These are phyloP conservation scores for Aspergillus sp. DNA, from an alignment of 2,329 filamentous ascomycete genomes.

Conservation along the genomic window DNA sequence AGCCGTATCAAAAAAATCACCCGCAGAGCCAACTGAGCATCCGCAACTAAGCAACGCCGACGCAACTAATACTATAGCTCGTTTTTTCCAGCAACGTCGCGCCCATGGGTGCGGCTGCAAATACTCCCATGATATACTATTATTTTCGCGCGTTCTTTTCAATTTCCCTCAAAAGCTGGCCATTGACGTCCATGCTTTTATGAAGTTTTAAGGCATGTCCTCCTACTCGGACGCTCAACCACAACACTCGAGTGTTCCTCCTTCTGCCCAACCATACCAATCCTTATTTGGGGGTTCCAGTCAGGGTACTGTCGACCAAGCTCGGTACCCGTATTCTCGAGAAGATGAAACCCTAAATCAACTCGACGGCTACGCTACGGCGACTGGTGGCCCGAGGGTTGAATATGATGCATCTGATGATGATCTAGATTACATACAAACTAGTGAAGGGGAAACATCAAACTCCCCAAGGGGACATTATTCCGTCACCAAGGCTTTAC, in stretches of 20 bases:
- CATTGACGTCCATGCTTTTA: not conserved
- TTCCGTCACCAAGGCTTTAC: not conserved
- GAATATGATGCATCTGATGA: constrained; percentile 15
- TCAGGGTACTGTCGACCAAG: constrained; percentile 19
- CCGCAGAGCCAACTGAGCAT: not conserved
- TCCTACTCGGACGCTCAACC: constrained; percentile 24
- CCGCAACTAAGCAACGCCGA: not conserved
- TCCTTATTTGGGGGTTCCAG: constrained; percentile 32
- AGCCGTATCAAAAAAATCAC: not conserved
- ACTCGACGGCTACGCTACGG: not conserved
- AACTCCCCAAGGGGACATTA: not conserved
- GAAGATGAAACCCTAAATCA: constrained; percentile 2
- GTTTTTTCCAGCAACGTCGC: not conserved
- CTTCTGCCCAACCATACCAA: constrained; percentile 31
- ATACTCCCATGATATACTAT: not conserved
- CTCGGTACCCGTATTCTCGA: constrained; percentile 11
- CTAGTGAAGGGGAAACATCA: not conserved
- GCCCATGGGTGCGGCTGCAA: not conserved
- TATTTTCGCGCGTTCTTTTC: not conserved
- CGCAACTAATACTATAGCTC: not conserved
- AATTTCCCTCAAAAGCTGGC: not conserved
- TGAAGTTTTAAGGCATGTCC: constrained; percentile 28
- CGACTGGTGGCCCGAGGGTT: not conserved
- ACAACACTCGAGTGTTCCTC: constrained; percentile 21
- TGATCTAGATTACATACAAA: constrained; percentile 1